A percentile compares a stretch with the other conserved stretches of the same genome.
These are phyloP conservation scores for Amoebophrya sp. DNA, from an alignment of 169 alveolate genomes.

Conservation along the genomic window DNA sequence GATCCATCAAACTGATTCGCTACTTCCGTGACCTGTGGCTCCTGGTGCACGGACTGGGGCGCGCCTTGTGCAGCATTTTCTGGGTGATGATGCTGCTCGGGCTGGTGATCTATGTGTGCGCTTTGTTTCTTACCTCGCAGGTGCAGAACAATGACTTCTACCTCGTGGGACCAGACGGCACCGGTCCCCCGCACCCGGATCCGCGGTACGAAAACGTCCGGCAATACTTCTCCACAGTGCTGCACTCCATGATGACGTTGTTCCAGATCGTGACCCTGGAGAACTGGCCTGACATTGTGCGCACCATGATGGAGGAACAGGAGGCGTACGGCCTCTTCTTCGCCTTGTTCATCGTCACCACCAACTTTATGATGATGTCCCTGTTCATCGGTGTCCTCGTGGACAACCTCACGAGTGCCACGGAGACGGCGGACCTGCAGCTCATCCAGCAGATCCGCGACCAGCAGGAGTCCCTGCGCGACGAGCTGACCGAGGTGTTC, in stretches of 20 bases:
- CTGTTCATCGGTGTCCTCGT: neutral
- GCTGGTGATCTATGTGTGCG: neutral
- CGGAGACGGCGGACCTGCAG: neutral
- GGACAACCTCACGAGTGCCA: neutral
- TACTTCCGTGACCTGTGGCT: constrained; percentile 14
- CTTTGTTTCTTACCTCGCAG: neutral
- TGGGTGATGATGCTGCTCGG: neutral
- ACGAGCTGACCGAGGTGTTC: neutral
- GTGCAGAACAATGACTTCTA: neutral
- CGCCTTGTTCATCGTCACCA: neutral
- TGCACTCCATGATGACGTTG: too few relatives aligned
- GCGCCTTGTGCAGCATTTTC: neutral
- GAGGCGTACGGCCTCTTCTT: neutral
- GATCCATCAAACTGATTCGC: neutral
- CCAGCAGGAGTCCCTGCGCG: neutral
- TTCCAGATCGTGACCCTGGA: neutral
- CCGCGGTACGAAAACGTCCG: too few relatives aligned
- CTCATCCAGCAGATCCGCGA: neutral
- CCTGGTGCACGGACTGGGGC: neutral
- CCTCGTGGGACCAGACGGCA: too few relatives aligned
- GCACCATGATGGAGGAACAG: neutral
- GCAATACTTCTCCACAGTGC: too few relatives aligned
- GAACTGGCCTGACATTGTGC: neutral
- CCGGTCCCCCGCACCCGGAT: too few relatives aligned
- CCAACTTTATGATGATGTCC: neutral